Conservation (phyloP, 1,284 basidiomycete genomes). For the Gomphus bonarii region DNA sequence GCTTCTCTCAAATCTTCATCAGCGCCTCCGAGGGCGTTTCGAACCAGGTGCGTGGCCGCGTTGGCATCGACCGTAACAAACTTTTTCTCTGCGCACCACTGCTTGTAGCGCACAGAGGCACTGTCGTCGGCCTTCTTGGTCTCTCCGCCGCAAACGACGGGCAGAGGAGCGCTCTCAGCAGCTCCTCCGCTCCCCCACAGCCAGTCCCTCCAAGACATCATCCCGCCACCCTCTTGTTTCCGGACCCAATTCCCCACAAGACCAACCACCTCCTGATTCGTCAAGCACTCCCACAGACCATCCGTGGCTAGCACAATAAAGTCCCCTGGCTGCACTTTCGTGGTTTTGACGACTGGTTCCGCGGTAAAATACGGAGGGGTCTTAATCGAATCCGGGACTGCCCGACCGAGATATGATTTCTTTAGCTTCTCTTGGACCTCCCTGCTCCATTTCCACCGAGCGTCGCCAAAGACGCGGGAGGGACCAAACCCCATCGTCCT, state of each 20-base stretch:
- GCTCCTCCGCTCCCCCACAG: conserved; percentile 1
- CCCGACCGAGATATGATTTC: conserved; percentile 24
- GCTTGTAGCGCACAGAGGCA: conserved; percentile 16
- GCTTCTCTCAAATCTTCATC: conserved; percentile 37
- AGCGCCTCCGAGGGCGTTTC: conserved; percentile 53
- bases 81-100: conserved; percentile 31
- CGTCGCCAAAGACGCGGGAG: conserved; percentile 44
- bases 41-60: conserved; percentile 41
- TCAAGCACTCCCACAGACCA: conserved; percentile 49
- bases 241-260: conserved; percentile 40
- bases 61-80: conserved; percentile 38
- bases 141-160: conserved; percentile 14
- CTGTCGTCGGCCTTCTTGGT: not conserved
- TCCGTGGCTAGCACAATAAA: conserved; percentile 48
- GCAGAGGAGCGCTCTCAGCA: not conserved
- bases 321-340: conserved; percentile 33
- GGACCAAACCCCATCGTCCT: conserved; percentile 33
- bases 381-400: conserved; percentile 21
- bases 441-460: conserved; percentile 35
- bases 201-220: conserved; percentile 9
- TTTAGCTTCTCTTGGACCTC: conserved; percentile 25
- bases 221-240: conserved; percentile 13
- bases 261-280: conserved; percentile 48
- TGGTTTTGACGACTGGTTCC: conserved; percentile 38
- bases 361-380: conserved; percentile 49